Percentiles rank a stretch among this genome's conserved stretches.
Conservation (phyloP, 441 rosid genomes). For the Adansonia gregorii region DNA sequence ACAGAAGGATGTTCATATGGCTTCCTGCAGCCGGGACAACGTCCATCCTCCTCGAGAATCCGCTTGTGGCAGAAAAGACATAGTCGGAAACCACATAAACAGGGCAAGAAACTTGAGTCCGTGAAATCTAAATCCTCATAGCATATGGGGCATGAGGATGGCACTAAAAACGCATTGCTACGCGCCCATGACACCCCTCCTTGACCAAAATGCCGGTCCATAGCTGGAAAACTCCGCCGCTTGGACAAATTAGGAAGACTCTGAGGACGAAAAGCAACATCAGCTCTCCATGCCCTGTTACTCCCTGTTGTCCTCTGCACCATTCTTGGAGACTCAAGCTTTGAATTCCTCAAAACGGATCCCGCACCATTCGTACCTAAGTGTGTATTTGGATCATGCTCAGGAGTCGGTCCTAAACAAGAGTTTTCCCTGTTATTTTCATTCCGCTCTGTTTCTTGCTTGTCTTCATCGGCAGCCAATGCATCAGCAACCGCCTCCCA, state of each 20-base stretch:
- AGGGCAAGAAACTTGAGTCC: slow-evolving; percentile 80
- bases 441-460: slow-evolving; percentile 34
- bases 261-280: slow-evolving; percentile 82
- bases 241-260: slow-evolving; percentile 77
- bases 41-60: slow-evolving; percentile 85
- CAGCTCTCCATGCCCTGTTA: slow-evolving; percentile 77
- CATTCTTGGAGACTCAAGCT: slow-evolving; percentile 35
- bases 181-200: slow-evolving; percentile 52
- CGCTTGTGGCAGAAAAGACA: slow-evolving; percentile 96
- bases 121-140: slow-evolving; percentile 87
- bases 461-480: slow-evolving; percentile 73
- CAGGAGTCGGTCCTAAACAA: slow-evolving; percentile 34
- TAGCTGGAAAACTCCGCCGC: slow-evolving; percentile 59
- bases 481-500: slow-evolving; percentile 99
- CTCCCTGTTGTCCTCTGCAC: slow-evolving; percentile 42
- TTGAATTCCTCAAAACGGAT: slow-evolving; percentile 29
- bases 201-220: slow-evolving; percentile 40
- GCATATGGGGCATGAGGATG: slow-evolving; percentile 87
- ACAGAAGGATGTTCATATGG: slow-evolving; percentile 56
- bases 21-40: slow-evolving; percentile 96
- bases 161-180: slow-evolving; percentile 42
- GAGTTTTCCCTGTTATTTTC: slow-evolving; percentile 28
- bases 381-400: slow-evolving; percentile 33
- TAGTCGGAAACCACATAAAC: slow-evolving; percentile 85
- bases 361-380: slow-evolving; percentile 12